phyloP scores from a whole-genome alignment of 169 alveolate species.

The Cryptosporidium muris region DNA sequence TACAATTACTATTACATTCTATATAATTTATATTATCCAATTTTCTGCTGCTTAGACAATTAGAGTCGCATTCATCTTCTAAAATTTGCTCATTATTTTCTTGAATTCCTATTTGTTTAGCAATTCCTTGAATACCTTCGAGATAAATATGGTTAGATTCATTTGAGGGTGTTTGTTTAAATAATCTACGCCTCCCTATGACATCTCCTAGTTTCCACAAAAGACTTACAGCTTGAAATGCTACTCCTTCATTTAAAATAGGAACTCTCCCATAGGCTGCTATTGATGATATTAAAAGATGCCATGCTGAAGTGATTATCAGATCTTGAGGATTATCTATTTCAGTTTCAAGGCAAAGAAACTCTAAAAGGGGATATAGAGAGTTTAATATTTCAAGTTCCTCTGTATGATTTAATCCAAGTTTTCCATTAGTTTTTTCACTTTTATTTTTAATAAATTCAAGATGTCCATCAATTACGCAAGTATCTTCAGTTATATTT shows the following conservation, averaged over 20 bases:
- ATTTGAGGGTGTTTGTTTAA: background rate
- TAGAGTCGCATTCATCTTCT: background rate
- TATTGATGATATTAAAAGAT: conserved; percentile 21
- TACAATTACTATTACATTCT: background rate
- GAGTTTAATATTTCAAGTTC: conserved; percentile 45
- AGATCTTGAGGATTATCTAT: background rate
- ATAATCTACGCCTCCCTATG: conserved; percentile 9
- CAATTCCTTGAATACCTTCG: background rate
- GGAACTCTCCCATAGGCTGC: conserved; percentile 52
- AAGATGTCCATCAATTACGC: background rate
- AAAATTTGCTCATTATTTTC: background rate
- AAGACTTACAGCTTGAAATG: conserved; percentile 63
- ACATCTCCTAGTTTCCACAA: conserved; percentile 54
- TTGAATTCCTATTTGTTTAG: background rate
- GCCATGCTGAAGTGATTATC: conserved; percentile 45
- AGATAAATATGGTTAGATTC: background rate
- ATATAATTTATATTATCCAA: background rate
- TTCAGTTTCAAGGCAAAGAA: conserved; percentile 25
- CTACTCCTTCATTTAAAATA: conserved; percentile 20
- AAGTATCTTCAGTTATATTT: background rate
- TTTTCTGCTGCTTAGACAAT: background rate
- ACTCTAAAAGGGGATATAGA: conserved; percentile 23
- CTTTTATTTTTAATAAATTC: background rate
- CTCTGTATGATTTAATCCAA: background rate
- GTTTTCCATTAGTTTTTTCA: background rate